Evolutionary conservation across 768 basidiomycete species (phyloP).

Genomic region (Mycena rosella): DNA sequence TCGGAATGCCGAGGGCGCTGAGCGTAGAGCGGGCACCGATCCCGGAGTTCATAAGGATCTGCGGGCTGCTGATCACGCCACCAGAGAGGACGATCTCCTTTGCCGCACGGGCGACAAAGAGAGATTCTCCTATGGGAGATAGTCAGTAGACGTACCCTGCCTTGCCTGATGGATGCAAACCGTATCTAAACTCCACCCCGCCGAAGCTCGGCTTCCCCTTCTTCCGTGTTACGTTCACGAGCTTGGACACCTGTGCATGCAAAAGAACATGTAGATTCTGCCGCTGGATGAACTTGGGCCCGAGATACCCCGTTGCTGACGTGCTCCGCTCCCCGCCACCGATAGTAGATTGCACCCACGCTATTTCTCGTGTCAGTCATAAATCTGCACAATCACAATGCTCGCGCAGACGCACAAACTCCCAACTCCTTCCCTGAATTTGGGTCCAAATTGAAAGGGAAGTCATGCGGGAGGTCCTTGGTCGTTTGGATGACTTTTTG

Average conservation of each 20-base stretch:
- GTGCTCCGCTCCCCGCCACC: slow-evolving; percentile 44
- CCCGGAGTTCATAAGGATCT: slow-evolving; percentile 21
- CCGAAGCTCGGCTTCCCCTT: slow-evolving; percentile 17
- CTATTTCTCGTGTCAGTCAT: slow-evolving; percentile 24
- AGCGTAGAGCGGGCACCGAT: slow-evolving; percentile 15
- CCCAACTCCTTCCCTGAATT: slow-evolving; percentile 47
- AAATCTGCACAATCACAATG: background rate
- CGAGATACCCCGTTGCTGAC: slow-evolving; percentile 48
- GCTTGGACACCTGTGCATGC: slow-evolving; percentile 40
- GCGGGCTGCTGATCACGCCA: slow-evolving; percentile 42
- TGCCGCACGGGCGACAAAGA: slow-evolving; percentile 30
- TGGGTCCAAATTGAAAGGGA: slow-evolving; percentile 41
- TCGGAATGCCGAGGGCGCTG: slow-evolving; percentile 43
- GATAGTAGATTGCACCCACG: slow-evolving; percentile 44
- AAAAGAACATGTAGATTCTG: slow-evolving; percentile 47
- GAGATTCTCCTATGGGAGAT: slow-evolving; percentile 11
- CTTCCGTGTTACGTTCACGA: slow-evolving; percentile 20
- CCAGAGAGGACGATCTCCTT: slow-evolving; percentile 34
- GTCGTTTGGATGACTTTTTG: slow-evolving; percentile 47
- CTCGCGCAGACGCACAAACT: slow-evolving; percentile 34
- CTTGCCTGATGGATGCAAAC: slow-evolving; percentile 13
- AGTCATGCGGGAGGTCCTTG: slow-evolving; percentile 39
- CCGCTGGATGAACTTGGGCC: slow-evolving; percentile 39
- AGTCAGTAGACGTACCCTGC: slow-evolving; percentile 8
- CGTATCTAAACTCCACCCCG: slow-evolving; percentile 36